phyloP scores from a whole-genome alignment of 306 rosid species.

The Cucurbita argyrosperma region DNA sequence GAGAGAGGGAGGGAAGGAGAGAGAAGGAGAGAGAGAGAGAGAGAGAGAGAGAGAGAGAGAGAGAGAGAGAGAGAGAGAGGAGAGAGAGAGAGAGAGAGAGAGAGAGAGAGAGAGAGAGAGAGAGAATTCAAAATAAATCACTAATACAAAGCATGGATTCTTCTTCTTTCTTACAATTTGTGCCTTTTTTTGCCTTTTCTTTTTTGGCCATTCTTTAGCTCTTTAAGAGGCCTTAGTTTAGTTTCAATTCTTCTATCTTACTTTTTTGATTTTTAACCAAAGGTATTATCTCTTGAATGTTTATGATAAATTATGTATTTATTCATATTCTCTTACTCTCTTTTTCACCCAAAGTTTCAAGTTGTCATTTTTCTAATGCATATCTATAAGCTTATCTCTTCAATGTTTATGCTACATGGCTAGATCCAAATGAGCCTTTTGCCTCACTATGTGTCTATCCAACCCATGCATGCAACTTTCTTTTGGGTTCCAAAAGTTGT shows the following conservation, averaged over 20 bases:
- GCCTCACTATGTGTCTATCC: constrained; percentile 25
- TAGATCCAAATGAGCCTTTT: background rate
- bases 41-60: too few relatives aligned
- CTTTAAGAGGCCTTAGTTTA: background rate
- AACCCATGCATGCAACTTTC: constrained; percentile 45
- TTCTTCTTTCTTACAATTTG: constrained; percentile 32
- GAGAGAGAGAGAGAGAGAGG: too few relatives aligned
- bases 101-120: background rate
- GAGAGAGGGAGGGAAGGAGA: too few relatives aligned
- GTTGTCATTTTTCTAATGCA: background rate
- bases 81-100: too few relatives aligned
- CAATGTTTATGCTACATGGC: background rate
- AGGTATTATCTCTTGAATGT: constrained; percentile 2
- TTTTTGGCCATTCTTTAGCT: constrained; percentile 13
- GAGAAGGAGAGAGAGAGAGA: too few relatives aligned
- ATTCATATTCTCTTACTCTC: constrained; percentile 7
- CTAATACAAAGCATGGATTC: constrained; percentile 61
- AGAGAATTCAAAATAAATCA: constrained; percentile 71
- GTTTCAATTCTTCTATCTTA: constrained; percentile 16
- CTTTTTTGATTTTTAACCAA: constrained; percentile 5
- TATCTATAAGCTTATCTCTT: background rate
- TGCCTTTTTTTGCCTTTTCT: background rate
- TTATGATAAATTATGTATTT: background rate
- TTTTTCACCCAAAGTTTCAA: constrained; percentile 5
- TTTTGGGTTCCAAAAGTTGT: constrained; percentile 53